Conservation (phyloP, 306 rosid species). For the Corylus heterophylla region DNA sequence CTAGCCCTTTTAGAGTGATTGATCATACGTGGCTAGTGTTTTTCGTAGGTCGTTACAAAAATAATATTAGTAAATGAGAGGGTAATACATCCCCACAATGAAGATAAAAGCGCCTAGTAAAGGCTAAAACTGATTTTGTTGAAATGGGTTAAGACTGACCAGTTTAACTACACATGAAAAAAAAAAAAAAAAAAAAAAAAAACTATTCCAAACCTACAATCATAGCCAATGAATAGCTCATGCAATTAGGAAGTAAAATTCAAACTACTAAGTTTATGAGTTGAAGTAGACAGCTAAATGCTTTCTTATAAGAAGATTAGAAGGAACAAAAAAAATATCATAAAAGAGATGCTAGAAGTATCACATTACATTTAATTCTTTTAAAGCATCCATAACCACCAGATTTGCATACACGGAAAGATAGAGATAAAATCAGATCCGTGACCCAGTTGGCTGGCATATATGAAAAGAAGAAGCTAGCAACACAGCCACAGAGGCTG, state of each 20-base stretch:
- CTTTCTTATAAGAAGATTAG: not conserved
- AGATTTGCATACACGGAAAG: not conserved
- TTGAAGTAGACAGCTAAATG: not conserved
- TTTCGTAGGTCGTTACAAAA: no score
- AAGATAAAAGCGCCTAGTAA: not conserved
- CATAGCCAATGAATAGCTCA: not conserved
- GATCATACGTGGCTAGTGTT: no score
- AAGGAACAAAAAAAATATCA: not conserved
- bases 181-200: no score
- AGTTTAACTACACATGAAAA: not conserved
- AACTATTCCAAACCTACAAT: not conserved
- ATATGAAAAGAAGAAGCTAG: not conserved
- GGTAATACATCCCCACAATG: not conserved
- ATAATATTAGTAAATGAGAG: not conserved
- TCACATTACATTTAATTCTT: no score
- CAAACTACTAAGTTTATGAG: not conserved
- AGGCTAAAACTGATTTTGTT: not conserved
- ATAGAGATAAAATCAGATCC: not conserved
- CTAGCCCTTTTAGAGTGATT: no score
- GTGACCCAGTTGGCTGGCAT: not conserved
- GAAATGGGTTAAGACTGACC: not conserved
- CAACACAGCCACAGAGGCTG: not conserved
- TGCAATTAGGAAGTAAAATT: not conserved
- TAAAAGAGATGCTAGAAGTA: not conserved
- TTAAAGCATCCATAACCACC: not conserved